A percentile compares a stretch with the other conserved stretches of the same genome.
These are phyloP conservation scores for Phoma sp. DNA, from an alignment of 2,329 filamentous ascomycete genomes.

Conservation along the genomic window DNA sequence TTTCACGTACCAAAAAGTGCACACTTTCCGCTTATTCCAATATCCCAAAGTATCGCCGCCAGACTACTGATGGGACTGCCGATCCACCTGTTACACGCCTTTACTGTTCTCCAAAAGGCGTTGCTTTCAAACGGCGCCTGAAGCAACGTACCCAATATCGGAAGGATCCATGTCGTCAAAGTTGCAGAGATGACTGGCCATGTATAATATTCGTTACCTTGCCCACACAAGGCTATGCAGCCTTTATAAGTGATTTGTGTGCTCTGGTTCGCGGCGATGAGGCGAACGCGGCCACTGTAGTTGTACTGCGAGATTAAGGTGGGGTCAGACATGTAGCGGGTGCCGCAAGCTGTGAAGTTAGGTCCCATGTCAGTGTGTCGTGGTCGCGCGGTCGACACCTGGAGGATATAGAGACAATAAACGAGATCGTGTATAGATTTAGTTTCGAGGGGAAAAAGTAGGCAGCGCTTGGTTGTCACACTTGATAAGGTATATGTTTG, in stretches of 20 bases:
- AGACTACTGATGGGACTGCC: slow-evolving; percentile 44
- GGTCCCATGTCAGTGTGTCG: neutral
- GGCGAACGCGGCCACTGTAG: slow-evolving; percentile 23
- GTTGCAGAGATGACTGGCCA: slow-evolving; percentile 38
- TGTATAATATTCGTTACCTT: slow-evolving; percentile 35
- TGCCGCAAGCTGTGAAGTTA: slow-evolving; percentile 29
- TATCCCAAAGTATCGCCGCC: slow-evolving; percentile 45
- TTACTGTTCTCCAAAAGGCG: slow-evolving; percentile 41
- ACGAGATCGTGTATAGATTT: neutral
- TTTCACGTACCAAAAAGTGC: slow-evolving; percentile 23
- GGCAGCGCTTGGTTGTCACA: neutral
- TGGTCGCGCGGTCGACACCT: neutral
- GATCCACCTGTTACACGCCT: slow-evolving; percentile 42
- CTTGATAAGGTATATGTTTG: neutral
- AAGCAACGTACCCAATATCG: slow-evolving; percentile 43
- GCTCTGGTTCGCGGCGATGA: slow-evolving; percentile 4
- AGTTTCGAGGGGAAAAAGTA: neutral
- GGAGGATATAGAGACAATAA: neutral
- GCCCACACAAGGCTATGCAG: slow-evolving; percentile 40
- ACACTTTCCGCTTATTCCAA: slow-evolving; percentile 43
- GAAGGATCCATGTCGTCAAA: slow-evolving; percentile 48
- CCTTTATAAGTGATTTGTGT: slow-evolving; percentile 39
- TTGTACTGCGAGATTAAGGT: slow-evolving; percentile 20
- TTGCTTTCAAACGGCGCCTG: slow-evolving; percentile 50
- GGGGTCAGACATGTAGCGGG: slow-evolving; percentile 20